phyloP scores from a whole-genome alignment of 495 filamentous ascomycete species.

The Rusavskia elegans region DNA sequence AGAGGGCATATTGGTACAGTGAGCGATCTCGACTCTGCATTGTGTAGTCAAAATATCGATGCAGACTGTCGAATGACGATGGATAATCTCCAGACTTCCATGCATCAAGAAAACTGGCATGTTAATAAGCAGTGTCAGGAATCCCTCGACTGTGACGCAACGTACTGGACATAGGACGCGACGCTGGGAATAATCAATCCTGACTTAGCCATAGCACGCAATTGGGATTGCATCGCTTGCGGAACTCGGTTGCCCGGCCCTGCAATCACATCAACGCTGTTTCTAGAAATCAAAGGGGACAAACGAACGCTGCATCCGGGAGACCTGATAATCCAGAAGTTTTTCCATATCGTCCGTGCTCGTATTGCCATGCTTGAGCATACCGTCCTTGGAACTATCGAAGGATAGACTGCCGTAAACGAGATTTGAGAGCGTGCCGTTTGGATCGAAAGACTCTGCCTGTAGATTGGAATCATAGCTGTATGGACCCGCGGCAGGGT shows the following conservation, averaged over 20 bases:
- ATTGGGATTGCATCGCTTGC: conserved; percentile 44
- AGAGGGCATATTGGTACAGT: conserved; percentile 94
- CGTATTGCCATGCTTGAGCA: conserved; percentile 26
- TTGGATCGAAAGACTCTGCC: conserved; percentile 15
- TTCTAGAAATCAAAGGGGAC: not conserved
- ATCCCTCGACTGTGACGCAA: conserved; percentile 2
- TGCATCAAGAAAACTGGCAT: conserved; percentile 59
- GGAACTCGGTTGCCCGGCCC: conserved; percentile 56
- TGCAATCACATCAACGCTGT: conserved; percentile 20
- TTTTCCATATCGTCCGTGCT: conserved; percentile 76
- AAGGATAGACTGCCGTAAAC: conserved; percentile 28
- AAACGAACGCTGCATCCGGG: conserved; percentile 48
- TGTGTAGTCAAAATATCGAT: conserved; percentile 94
- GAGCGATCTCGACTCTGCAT: conserved; percentile 72
- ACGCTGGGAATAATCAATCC: conserved; percentile 53
- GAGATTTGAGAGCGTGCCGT: conserved; percentile 34
- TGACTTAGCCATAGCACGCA: conserved; percentile 49
- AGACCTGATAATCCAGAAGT: conserved; percentile 74
- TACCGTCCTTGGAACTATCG: conserved; percentile 15
- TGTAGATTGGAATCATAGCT: conserved; percentile 4
- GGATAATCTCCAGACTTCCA: conserved; percentile 87
- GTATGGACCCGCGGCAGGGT: conserved; percentile 31
- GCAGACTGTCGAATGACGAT: conserved; percentile 75
- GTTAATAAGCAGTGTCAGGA: not conserved
- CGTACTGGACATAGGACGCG: conserved; percentile 59